These are phyloP conservation scores for Calocybe indica DNA, from an alignment of 768 basidiomycete genomes.

Conservation along the genomic window DNA sequence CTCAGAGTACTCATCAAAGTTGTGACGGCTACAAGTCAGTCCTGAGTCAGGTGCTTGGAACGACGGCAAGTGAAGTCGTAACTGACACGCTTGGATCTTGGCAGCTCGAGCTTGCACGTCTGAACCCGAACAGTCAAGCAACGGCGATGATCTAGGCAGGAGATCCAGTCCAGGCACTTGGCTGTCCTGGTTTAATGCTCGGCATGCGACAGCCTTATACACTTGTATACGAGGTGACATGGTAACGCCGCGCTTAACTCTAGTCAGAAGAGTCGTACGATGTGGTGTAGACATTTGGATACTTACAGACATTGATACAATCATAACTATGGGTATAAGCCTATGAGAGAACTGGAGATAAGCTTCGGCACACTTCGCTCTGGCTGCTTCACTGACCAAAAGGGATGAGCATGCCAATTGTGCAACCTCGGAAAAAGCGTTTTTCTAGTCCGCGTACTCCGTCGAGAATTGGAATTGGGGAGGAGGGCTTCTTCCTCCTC, in stretches of 20 bases:
- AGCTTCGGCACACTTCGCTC: slow-evolving; percentile 3
- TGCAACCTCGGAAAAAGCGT: slow-evolving; percentile 11
- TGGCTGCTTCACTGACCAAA: slow-evolving; percentile 28
- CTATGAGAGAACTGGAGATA: slow-evolving; percentile 24
- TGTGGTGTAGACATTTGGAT: background rate
- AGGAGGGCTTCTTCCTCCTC: slow-evolving; percentile 15
- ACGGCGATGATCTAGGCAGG: slow-evolving; percentile 5
- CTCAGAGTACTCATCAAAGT: slow-evolving; percentile 75
- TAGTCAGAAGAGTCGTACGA: slow-evolving; percentile 4
- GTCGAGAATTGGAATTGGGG: slow-evolving; percentile 4
- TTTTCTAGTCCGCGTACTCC: slow-evolving; percentile 2
- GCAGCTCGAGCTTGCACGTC: slow-evolving; percentile 66
- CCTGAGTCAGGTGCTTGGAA: slow-evolving; percentile 1
- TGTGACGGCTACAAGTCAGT: slow-evolving; percentile 44
- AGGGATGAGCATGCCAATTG: slow-evolving; percentile 33
- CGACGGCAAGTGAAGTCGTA: background rate
- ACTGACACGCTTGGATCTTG: slow-evolving; percentile 58
- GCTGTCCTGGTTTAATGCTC: slow-evolving; percentile 29
- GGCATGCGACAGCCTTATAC: slow-evolving; percentile 72
- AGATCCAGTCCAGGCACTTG: slow-evolving; percentile 11
- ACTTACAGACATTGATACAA: slow-evolving; percentile 62
- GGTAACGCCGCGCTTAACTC: slow-evolving; percentile 66
- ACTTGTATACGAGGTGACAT: slow-evolving; percentile 76
- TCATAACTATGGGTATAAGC: slow-evolving; percentile 67
- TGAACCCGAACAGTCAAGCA: slow-evolving; percentile 30